A percentile compares a stretch with the other conserved stretches of the same genome.
Conservation (phyloP, 306 rosid genomes). For the Prunus salicina region DNA sequence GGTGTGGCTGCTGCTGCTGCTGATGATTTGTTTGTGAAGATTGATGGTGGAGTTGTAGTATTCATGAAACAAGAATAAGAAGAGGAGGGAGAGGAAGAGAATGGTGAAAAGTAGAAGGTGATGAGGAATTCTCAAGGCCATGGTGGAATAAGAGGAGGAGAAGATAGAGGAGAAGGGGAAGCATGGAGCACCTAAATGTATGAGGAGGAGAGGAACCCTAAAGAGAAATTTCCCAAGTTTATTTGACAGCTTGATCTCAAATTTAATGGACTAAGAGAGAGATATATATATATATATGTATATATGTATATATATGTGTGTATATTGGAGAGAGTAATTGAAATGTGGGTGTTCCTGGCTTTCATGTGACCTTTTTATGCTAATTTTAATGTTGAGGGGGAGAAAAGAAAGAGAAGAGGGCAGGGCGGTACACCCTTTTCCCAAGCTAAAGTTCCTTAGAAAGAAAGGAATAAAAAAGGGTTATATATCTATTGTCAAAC, state of each 20-base stretch:
- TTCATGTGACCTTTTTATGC: slow-evolving; percentile 39
- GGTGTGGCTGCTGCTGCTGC: too few relatives aligned
- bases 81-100: slow-evolving; percentile 19
- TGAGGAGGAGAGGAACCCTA: neutral
- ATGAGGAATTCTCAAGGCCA: slow-evolving; percentile 67
- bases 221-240: slow-evolving; percentile 7
- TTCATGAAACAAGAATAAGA: slow-evolving; percentile 56
- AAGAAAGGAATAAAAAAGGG: slow-evolving; percentile 36
- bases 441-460: slow-evolving; percentile 46
- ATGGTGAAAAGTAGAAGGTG: slow-evolving; percentile 37
- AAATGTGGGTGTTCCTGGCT: slow-evolving; percentile 34
- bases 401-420: slow-evolving; percentile 20
- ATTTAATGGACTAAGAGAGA: slow-evolving; percentile 27
- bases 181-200: slow-evolving; percentile 57
- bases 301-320: too few relatives aligned
- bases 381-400: slow-evolving; percentile 22
- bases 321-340: slow-evolving; percentile 13
- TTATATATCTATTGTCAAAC: slow-evolving; percentile 52
- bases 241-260: slow-evolving; percentile 32
- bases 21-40: slow-evolving; percentile 27
- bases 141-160: slow-evolving; percentile 45
- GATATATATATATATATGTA: neutral
- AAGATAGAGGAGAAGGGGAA: slow-evolving; percentile 44
- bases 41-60: slow-evolving; percentile 35
- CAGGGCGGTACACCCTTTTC: slow-evolving; percentile 25